Evolutionary conservation across 2,329 filamentous ascomycete species (phyloP).

Genomic region (Pseudonectria foliicola): DNA sequence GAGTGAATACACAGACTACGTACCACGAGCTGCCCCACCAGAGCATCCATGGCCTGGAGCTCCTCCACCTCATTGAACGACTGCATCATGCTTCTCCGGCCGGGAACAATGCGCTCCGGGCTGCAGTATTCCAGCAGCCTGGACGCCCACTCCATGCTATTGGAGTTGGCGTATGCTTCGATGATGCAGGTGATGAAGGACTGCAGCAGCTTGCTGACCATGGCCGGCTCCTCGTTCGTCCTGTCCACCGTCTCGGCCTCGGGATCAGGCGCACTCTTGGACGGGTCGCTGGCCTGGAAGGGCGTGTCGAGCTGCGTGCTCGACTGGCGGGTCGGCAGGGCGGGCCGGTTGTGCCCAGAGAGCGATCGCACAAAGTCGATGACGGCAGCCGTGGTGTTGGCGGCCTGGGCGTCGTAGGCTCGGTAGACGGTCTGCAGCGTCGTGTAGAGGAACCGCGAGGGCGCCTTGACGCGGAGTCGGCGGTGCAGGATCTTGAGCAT

Average conservation of each 20-base stretch:
- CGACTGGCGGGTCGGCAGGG: slow-evolving; percentile 51
- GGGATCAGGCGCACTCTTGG: slow-evolving; percentile 53
- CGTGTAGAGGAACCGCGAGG: slow-evolving; percentile 70
- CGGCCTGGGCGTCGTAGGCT: slow-evolving; percentile 55
- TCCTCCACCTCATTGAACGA: slow-evolving; percentile 57
- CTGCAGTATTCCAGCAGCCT: slow-evolving; percentile 62
- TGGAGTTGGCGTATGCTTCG: slow-evolving; percentile 62
- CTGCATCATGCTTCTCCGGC: slow-evolving; percentile 53
- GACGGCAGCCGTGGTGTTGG: slow-evolving; percentile 62
- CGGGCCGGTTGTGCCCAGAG: slow-evolving; percentile 58
- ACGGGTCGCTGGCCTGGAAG: slow-evolving; percentile 47
- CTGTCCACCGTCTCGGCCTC: slow-evolving; percentile 38
- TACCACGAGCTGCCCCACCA: slow-evolving; percentile 66
- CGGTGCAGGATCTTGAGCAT: slow-evolving; percentile 68
- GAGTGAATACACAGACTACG: slow-evolving; percentile 20
- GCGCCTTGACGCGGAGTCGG: slow-evolving; percentile 68
- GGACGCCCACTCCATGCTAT: slow-evolving; percentile 54
- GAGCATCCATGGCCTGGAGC: slow-evolving; percentile 54
- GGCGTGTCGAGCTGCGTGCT: slow-evolving; percentile 49
- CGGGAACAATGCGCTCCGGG: slow-evolving; percentile 56
- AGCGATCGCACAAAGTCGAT: slow-evolving; percentile 65
- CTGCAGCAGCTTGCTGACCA: slow-evolving; percentile 61
- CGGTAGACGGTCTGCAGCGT: slow-evolving; percentile 66
- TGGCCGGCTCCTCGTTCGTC: slow-evolving; percentile 47
- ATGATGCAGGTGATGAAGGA: slow-evolving; percentile 72